Evolutionary conservation across 352 stramenopile genomes (phyloP), one percentile per base, ranked within the genome.

Genomic region (Phytophthora pinifolia): DNA sequence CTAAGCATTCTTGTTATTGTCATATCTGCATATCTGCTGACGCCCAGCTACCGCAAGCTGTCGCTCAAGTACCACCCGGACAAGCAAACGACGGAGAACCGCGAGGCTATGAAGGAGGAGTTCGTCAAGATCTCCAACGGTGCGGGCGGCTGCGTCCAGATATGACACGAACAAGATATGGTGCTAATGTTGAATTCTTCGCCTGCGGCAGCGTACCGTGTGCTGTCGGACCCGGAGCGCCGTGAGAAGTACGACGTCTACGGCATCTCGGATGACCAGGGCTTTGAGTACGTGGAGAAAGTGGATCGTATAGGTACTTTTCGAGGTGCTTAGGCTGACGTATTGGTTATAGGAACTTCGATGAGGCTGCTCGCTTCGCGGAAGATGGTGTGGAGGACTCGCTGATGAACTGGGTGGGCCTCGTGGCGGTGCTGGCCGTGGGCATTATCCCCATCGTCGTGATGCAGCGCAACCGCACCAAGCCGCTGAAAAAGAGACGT

Each of bases 31-130:
- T 34, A 13, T 44, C 13, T 29, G 25, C 34, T 53, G 32, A 27
- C 22, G 3, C 6, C 22, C 41, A 86, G 76, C 50, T 98, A 98
- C 75, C 77, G 92, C 39, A 96, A 96, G 64, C 67, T 98, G 34
- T 95, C 83, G 55, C 79, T 98, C 39, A 92, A 98, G 67, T 98
- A 97, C 62, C 94, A 98, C 70, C 94, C 94, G 22, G 93, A 98
- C 67, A 98, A 98, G 73, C 91, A 96, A 45, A 85, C 88, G 25
- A 73, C 79, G 17, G 75, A 87, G 22, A 77, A 53, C 10, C 70
- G 74, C 14, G 76, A 86, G 35, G 59, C 54, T 10, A 80, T 86
- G 72, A 83, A 80, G 58, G 76, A 84, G 27, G 59, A 79, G 52
- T 90, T 90, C 41, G 67, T 90, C 55, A 86, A 90, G 72, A 87